Evolutionary conservation across 1,139 yeast species (phyloP).

Genomic region (Candida gigantensis): DNA sequence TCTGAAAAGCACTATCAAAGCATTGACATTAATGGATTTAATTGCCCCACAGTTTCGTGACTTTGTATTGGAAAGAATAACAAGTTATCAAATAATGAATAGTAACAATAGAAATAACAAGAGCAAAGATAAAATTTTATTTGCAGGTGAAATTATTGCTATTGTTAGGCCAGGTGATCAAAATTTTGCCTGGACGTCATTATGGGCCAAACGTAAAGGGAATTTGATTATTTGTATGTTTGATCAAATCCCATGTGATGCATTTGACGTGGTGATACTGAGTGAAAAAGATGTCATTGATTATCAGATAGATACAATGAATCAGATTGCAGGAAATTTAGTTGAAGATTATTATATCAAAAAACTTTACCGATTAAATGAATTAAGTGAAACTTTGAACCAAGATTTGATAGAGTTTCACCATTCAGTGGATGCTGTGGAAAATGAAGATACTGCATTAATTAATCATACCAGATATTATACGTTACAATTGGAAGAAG

Average conservation of each 20-base stretch:
- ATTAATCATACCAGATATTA: slow-evolving; percentile 63
- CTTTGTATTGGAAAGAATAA: slow-evolving; percentile 60
- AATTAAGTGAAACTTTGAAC: slow-evolving; percentile 36
- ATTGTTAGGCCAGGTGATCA: slow-evolving; percentile 51
- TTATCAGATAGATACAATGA: slow-evolving; percentile 35
- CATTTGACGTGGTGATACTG: slow-evolving; percentile 60
- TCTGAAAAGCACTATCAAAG: slow-evolving; percentile 61
- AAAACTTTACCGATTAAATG: slow-evolving; percentile 22
- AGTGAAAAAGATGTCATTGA: slow-evolving; percentile 21
- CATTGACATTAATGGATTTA: slow-evolving; percentile 70
- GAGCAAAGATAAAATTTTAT: slow-evolving; percentile 33
- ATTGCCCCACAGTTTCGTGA: slow-evolving; percentile 73
- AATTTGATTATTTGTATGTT: slow-evolving; percentile 78
- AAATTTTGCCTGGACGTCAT: slow-evolving; percentile 70
- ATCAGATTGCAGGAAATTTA: slow-evolving; percentile 46
- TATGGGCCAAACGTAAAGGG: slow-evolving; percentile 84
- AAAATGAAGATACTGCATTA: slow-evolving; percentile 43
- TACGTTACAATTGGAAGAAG: slow-evolving; percentile 50
- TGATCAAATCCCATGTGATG: slow-evolving; percentile 85
- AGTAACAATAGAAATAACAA: too few relatives aligned
- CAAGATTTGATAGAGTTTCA: slow-evolving; percentile 22
- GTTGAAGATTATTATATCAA: slow-evolving; percentile 24
- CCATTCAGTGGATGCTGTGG: too few relatives aligned
- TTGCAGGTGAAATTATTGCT: slow-evolving; percentile 61
- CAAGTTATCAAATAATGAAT: slow-evolving; percentile 18